A percentile compares a stretch with the other conserved stretches of the same genome.
These are phyloP conservation scores for Clavaria fumosa DNA, from an alignment of 768 basidiomycete species.

Conservation along the genomic window DNA sequence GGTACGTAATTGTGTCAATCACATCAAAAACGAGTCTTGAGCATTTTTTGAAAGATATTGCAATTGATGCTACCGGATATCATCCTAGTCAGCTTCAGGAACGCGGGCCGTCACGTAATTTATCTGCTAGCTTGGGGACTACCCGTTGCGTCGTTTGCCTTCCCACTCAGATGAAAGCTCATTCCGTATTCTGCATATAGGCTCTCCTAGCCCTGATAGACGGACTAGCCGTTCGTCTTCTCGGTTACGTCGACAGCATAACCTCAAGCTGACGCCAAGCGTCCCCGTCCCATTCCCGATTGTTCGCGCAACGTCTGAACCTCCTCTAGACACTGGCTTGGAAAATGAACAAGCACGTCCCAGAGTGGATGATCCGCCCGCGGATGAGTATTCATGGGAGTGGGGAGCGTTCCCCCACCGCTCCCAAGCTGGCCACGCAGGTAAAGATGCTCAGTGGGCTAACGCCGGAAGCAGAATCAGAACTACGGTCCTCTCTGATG, in stretches of 20 bases:
- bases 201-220: too few species aligned
- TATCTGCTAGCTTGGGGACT: too few species aligned
- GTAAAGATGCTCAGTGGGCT: slow-evolving; percentile 12
- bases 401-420: slow-evolving; percentile 84
- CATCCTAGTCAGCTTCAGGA: too few species aligned
- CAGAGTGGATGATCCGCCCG: slow-evolving; percentile 10
- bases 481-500: too few species aligned
- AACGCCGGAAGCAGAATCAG: too few species aligned
- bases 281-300: slow-evolving; percentile 18
- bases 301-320: slow-evolving; percentile 43
- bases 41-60: slow-evolving; percentile 44
- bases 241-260: too few species aligned
- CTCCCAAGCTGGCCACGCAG: slow-evolving; percentile 45
- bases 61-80: slow-evolving; percentile 75
- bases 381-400: slow-evolving; percentile 82
- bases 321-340: slow-evolving; percentile 34
- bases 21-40: too few species aligned
- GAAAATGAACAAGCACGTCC: slow-evolving; percentile 9
- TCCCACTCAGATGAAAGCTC: too few species aligned
- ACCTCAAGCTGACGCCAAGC: slow-evolving; percentile 6
- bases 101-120: too few species aligned
- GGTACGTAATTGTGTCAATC: slow-evolving; percentile 29
- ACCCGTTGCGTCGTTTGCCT: too few species aligned
- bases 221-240: too few species aligned
- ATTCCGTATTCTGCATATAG: too few species aligned